A percentile compares a stretch with the other conserved stretches of the same genome.
phyloP scores from a whole-genome alignment of 2,329 filamentous ascomycete species.

The Scleromitrula shiraiana region DNA sequence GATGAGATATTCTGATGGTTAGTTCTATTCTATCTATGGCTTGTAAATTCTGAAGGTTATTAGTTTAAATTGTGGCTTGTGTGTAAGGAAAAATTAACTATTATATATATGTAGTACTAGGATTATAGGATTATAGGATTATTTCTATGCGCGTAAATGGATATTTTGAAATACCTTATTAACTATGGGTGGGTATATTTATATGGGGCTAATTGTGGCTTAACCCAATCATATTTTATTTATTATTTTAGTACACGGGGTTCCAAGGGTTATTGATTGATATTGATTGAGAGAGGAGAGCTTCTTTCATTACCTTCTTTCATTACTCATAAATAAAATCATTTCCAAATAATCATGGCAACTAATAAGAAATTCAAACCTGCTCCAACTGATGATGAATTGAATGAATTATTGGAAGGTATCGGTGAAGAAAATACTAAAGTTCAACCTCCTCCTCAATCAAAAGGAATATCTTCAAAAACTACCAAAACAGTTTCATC shows the following conservation, averaged over 20 bases:
- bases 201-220: slow-evolving; percentile 9
- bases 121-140: too few relatives aligned
- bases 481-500: slow-evolving; percentile 32
- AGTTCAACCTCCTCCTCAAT: slow-evolving; percentile 39
- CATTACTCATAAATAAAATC: neutral
- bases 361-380: slow-evolving; percentile 51
- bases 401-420: slow-evolving; percentile 58
- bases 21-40: neutral
- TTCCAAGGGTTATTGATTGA: too few relatives aligned
- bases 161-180: too few relatives aligned
- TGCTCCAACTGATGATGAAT: slow-evolving; percentile 49
- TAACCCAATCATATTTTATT: slow-evolving; percentile 7
- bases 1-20: slow-evolving; percentile 4
- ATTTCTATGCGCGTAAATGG: too few relatives aligned
- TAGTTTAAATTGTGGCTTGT: too few relatives aligned
- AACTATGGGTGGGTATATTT: too few relatives aligned
- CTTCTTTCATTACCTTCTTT: too few relatives aligned
- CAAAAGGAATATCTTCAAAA: slow-evolving; percentile 29
- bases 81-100: too few relatives aligned
- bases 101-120: too few relatives aligned
- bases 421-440: slow-evolving; percentile 48
- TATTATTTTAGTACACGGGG: too few relatives aligned
- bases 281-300: neutral
- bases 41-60: too few relatives aligned
- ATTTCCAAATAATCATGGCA: slow-evolving; percentile 38